Evolutionary conservation across 495 filamentous ascomycete species (phyloP).

Genomic region (Annulohypoxylon nitens): DNA sequence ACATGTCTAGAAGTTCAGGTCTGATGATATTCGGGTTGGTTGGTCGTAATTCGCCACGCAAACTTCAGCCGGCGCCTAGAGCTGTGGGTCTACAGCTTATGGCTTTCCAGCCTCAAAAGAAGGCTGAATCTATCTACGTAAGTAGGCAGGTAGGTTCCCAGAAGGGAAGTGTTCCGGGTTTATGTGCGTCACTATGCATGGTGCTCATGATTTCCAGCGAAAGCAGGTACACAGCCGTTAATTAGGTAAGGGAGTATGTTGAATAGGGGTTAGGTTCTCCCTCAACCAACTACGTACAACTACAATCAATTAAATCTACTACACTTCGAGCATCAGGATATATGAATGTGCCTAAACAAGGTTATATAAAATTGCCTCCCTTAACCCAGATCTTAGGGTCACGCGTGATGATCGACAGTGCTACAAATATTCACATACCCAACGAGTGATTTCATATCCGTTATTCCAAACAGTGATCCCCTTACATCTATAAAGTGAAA

Average conservation of each 20-base stretch:
- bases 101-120: not conserved
- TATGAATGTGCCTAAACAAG: not conserved
- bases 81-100: not conserved
- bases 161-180: not conserved
- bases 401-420: not conserved
- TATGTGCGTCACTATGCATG: not conserved
- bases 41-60: not conserved
- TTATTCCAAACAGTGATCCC: not conserved
- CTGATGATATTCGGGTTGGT: not conserved
- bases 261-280: not conserved
- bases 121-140: not conserved
- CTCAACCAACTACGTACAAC: not conserved
- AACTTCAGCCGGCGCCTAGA: not conserved
- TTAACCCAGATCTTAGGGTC: conserved; percentile 26
- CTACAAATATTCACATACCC: not conserved
- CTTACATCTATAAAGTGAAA: not conserved
- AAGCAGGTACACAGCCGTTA: not conserved
- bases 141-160: too few relatives aligned
- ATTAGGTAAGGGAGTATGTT: conserved; percentile 2
- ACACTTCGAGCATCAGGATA: not conserved
- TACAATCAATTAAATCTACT: not conserved
- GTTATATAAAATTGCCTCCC: too few relatives aligned
- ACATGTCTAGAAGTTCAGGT: not conserved
- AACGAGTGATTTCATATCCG: not conserved
- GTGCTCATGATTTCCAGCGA: not conserved